These are phyloP conservation scores for Claviceps sp. DNA, from an alignment of 2,329 filamentous ascomycete genomes.

Conservation along the genomic window DNA sequence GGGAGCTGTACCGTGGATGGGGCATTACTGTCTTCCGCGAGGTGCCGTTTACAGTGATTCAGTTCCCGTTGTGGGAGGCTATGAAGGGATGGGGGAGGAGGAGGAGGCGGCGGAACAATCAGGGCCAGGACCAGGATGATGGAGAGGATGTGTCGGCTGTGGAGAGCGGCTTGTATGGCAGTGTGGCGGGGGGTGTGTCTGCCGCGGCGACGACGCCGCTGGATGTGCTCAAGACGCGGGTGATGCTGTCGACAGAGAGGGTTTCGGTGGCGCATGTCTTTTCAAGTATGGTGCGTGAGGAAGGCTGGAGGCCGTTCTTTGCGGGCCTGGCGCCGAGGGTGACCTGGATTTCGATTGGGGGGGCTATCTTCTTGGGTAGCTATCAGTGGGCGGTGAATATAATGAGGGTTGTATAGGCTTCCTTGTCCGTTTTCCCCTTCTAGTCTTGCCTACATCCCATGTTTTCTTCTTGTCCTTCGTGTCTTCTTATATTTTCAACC, in stretches of 20 bases:
- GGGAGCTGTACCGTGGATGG: slow-evolving; percentile 84
- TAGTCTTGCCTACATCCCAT: too few relatives aligned
- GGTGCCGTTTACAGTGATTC: slow-evolving; percentile 92
- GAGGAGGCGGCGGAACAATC: slow-evolving; percentile 12
- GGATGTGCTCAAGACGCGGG: slow-evolving; percentile 90
- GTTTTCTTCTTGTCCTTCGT: not conserved
- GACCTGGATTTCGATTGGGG: slow-evolving; percentile 89
- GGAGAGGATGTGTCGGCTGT: slow-evolving; percentile 44
- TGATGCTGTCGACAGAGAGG: slow-evolving; percentile 74
- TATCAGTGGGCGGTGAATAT: slow-evolving; percentile 82
- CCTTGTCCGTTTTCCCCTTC: not conserved
- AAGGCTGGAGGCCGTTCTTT: slow-evolving; percentile 58
- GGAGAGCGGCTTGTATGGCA: slow-evolving; percentile 78
- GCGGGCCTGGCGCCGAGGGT: slow-evolving; percentile 68
- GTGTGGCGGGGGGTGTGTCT: slow-evolving; percentile 68
- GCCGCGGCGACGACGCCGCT: slow-evolving; percentile 83
- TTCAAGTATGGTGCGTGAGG: slow-evolving; percentile 46
- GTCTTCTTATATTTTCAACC: too few relatives aligned
- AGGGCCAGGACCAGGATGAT: slow-evolving; percentile 7
- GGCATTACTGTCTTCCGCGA: slow-evolving; percentile 87
- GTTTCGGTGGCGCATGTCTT: slow-evolving; percentile 48
- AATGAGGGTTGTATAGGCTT: slow-evolving; percentile 24
- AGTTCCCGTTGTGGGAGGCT: slow-evolving; percentile 93
- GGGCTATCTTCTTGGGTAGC: slow-evolving; percentile 85
- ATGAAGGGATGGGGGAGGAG: slow-evolving; percentile 55